Percentiles rank a stretch among this genome's conserved stretches.
Conservation (phyloP, 768 basidiomycete genomes). For the Leccinum longicurvipes region DNA sequence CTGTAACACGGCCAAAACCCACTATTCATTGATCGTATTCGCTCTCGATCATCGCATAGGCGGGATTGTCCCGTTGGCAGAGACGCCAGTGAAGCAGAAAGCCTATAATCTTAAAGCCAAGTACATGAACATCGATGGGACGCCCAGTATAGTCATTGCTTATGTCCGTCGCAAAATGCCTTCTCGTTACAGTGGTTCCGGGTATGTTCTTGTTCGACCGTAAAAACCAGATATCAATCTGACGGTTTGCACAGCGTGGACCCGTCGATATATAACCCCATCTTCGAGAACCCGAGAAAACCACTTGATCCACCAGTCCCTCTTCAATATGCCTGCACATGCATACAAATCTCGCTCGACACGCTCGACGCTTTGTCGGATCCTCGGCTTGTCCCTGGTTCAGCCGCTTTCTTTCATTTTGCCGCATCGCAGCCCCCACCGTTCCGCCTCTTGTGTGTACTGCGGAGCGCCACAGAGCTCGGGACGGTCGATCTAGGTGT, state of each 20-base stretch:
- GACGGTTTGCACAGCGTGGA: constrained; percentile 23
- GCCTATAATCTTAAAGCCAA: constrained; percentile 59
- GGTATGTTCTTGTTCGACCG: constrained; percentile 11
- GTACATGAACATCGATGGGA: constrained; percentile 47
- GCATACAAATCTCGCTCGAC: constrained; percentile 40
- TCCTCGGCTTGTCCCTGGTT: constrained; percentile 37
- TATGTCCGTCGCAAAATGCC: constrained; percentile 41
- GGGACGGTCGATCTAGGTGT: constrained; percentile 41
- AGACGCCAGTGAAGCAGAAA: constrained; percentile 45
- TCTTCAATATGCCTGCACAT: constrained; percentile 45
- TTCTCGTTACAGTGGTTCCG: constrained; percentile 12
- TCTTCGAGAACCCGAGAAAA: constrained; percentile 31
- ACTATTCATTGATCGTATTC: constrained; percentile 52
- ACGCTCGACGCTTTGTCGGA: constrained; percentile 44
- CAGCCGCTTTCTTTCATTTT: constrained; percentile 35
- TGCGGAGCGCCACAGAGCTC: constrained; percentile 39
- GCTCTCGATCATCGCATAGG: constrained; percentile 51
- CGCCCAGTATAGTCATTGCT: constrained; percentile 54
- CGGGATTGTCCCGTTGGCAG: constrained; percentile 44
- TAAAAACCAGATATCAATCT: not conserved
- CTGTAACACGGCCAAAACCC: constrained; percentile 39
- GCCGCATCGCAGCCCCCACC: constrained; percentile 36
- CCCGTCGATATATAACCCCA: constrained; percentile 31
- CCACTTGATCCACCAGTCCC: constrained; percentile 43
- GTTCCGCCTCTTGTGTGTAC: constrained; percentile 38